Percentiles rank a stretch among this genome's conserved stretches.
Evolutionary conservation across 1,284 basidiomycete genomes (phyloP).

Genomic region (Ustilago nuda): DNA sequence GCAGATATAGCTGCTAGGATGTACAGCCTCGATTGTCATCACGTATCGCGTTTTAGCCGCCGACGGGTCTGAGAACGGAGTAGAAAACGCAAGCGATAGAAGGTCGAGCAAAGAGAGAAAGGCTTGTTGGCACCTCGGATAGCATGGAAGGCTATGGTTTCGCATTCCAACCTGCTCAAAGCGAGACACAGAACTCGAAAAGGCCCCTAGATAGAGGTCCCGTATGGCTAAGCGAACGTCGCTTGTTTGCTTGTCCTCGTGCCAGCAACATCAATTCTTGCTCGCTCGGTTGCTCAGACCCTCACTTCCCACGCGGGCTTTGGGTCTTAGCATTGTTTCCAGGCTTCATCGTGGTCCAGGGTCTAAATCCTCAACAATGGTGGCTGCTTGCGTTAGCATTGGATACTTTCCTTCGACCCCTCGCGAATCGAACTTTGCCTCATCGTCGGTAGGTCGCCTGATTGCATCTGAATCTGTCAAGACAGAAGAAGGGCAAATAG

Average conservation of each 20-base stretch:
- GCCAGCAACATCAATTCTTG: background rate
- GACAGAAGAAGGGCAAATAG: background rate
- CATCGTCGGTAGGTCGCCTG: background rate
- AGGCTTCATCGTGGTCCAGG: background rate
- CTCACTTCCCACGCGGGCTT: background rate
- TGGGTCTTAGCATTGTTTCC: too few relatives aligned
- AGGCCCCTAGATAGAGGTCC: background rate
- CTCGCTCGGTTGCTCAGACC: background rate
- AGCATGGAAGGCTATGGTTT: background rate
- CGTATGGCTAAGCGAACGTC: background rate
- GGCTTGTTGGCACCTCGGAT: conserved; percentile 9
- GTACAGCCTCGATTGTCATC: too few relatives aligned
- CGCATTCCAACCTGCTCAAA: too few relatives aligned
- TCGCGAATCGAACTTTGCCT: background rate
- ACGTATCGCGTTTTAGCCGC: too few relatives aligned
- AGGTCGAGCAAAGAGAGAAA: background rate
- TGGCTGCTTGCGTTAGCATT: background rate
- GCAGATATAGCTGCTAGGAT: too few relatives aligned
- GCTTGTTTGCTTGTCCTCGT: background rate
- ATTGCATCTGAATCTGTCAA: background rate
- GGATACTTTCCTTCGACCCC: background rate
- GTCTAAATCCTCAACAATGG: background rate
- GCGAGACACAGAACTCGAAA: background rate
- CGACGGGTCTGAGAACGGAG: too few relatives aligned
- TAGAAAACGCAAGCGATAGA: background rate